Evolutionary conservation across 2,329 filamentous ascomycete species (phyloP).

Genomic region (Zasmidium citrigriseum): DNA sequence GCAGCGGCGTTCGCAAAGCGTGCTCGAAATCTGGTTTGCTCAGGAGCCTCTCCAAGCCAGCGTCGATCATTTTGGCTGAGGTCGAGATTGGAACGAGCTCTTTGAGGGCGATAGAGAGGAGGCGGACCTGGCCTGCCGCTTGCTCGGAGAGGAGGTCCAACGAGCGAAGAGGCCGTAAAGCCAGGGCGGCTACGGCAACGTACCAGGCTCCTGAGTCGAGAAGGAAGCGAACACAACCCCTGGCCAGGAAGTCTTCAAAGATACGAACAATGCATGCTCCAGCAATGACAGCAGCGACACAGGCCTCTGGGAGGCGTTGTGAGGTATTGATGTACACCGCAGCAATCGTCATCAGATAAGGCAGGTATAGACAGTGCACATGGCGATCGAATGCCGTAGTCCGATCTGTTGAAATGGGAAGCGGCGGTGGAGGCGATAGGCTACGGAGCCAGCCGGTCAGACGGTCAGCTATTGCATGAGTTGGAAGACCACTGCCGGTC

Average conservation of each 20-base stretch:
- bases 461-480: neutral
- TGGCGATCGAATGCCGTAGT: neutral
- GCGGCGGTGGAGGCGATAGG: neutral
- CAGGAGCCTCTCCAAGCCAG: neutral
- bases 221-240: neutral
- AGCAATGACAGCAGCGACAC: neutral
- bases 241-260: slow-evolving; percentile 2
- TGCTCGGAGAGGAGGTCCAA: neutral
- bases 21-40: neutral
- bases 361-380: neutral
- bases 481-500: neutral
- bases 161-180: neutral
- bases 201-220: neutral
- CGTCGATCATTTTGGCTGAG: neutral
- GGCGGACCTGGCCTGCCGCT: neutral
- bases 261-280: neutral
- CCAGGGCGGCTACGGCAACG: neutral
- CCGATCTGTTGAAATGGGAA: neutral
- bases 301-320: neutral
- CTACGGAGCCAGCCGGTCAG: neutral
- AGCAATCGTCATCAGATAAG: neutral
- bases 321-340: neutral
- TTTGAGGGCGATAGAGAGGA: neutral
- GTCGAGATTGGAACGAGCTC: neutral
- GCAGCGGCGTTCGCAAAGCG: neutral